phyloP scores from a whole-genome alignment of 2,329 filamentous ascomycete genomes.

The Fusarium oxysporum region DNA sequence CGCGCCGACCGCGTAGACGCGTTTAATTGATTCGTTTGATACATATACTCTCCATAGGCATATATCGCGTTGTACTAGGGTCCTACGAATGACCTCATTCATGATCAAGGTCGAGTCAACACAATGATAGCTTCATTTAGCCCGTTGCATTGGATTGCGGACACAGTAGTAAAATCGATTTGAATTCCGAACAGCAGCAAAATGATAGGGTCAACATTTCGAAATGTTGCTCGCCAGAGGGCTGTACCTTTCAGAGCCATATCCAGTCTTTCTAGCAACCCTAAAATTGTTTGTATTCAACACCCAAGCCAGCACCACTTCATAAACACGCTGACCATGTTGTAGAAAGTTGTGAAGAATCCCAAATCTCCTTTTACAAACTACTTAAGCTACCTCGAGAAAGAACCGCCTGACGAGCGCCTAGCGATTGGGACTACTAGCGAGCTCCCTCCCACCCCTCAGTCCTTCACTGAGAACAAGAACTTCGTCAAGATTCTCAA shows the following conservation, averaged over 20 bases:
- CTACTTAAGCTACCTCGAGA: slow-evolving; percentile 70
- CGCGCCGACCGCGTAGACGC: slow-evolving; percentile 52
- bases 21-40: slow-evolving; percentile 52
- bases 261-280: slow-evolving; percentile 63
- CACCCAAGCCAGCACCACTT: not conserved
- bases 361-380: slow-evolving; percentile 59
- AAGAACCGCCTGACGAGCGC: slow-evolving; percentile 62
- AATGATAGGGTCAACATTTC: slow-evolving; percentile 46
- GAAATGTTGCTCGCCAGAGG: slow-evolving; percentile 38
- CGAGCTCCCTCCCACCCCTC: slow-evolving; percentile 69
- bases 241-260: slow-evolving; percentile 49
- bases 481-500: slow-evolving; percentile 70
- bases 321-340: slow-evolving; percentile 24
- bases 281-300: slow-evolving; percentile 62
- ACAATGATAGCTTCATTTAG: not conserved
- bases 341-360: slow-evolving; percentile 69
- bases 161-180: not conserved
- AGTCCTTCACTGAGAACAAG: slow-evolving; percentile 69
- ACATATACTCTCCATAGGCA: slow-evolving; percentile 42
- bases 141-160: not conserved
- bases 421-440: slow-evolving; percentile 71
- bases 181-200: slow-evolving; percentile 13
- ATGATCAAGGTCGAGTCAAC: not conserved
- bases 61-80: slow-evolving; percentile 24
- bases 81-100: slow-evolving; percentile 49